phyloP scores from a whole-genome alignment of 345 rosid species.

The Acer yangbiense region DNA sequence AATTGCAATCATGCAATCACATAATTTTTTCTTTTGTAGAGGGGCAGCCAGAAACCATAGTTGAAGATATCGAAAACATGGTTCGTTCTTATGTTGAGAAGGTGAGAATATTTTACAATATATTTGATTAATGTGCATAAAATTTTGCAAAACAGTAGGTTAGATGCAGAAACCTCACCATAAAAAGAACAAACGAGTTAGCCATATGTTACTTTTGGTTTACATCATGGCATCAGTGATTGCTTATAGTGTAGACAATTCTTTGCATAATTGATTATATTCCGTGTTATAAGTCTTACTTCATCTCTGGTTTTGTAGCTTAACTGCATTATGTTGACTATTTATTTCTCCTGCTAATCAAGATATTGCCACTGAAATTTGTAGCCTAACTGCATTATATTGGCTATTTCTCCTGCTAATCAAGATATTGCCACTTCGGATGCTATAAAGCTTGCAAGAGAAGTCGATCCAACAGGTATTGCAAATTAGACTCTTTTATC shows the following conservation, averaged over 20 bases:
- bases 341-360: slow-evolving; percentile 19
- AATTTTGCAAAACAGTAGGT: neutral
- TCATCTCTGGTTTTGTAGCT: neutral
- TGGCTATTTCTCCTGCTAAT: slow-evolving; percentile 99
- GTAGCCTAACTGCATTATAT: slow-evolving; percentile 97
- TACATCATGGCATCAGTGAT: neutral
- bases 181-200: neutral
- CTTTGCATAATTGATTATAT: neutral
- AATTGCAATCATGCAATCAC: slow-evolving; percentile 15
- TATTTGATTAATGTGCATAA: slow-evolving; percentile 13
- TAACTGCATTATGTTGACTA: neutral
- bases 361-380: slow-evolving; percentile 29
- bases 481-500: slow-evolving; percentile 17
- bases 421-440: slow-evolving; percentile 99
- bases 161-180: neutral
- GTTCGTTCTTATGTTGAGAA: slow-evolving; percentile 98
- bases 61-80: slow-evolving; percentile 95
- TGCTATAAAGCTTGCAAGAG: slow-evolving; percentile 98
- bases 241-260: neutral
- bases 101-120: slow-evolving; percentile 48
- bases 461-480: slow-evolving; percentile 97
- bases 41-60: slow-evolving; percentile 89
- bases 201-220: neutral
- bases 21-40: slow-evolving; percentile 55
- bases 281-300: neutral